phyloP scores from a whole-genome alignment of 2,329 filamentous ascomycete species.

The Lasiodiplodia sp. region DNA sequence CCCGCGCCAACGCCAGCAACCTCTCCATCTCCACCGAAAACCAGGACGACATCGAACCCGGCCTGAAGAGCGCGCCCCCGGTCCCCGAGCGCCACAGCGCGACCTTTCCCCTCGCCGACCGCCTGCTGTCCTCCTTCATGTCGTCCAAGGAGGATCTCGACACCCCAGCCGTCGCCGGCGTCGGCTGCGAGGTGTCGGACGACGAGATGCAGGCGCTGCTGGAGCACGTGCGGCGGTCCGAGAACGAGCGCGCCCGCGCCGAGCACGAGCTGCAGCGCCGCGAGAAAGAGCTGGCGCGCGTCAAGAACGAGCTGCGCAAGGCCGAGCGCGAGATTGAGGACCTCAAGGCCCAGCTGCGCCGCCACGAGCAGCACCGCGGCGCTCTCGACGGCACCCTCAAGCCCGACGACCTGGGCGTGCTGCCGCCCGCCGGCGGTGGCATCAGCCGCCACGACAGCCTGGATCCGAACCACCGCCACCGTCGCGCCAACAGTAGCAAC shows the following conservation, averaged over 20 bases:
- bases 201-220: slow-evolving; percentile 21
- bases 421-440: neutral
- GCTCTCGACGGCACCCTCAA: slow-evolving; percentile 11
- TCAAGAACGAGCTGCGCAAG: slow-evolving; percentile 20
- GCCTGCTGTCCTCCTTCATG: slow-evolving; percentile 6
- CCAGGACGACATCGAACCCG: slow-evolving; percentile 1
- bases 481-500: neutral
- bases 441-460: slow-evolving; percentile 3
- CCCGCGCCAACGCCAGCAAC: slow-evolving; percentile 14
- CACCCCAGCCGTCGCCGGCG: neutral
- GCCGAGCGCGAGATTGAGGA: slow-evolving; percentile 17
- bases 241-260: slow-evolving; percentile 11
- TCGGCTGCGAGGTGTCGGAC: slow-evolving; percentile 16
- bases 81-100: slow-evolving; percentile 14
- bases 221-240: slow-evolving; percentile 19
- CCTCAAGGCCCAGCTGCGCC: neutral
- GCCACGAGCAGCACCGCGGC: neutral
- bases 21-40: slow-evolving; percentile 9
- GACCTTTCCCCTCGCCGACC: slow-evolving; percentile 2
- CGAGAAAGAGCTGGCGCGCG: slow-evolving; percentile 25
- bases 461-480: neutral
- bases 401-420: slow-evolving; percentile 7
- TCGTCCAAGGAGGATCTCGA: neutral
- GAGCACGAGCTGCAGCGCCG: slow-evolving; percentile 16
- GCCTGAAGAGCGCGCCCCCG: slow-evolving; percentile 15